These are phyloP conservation scores for Cyberlindnera xylosilytica DNA, from an alignment of 805 yeast species.

Conservation along the genomic window DNA sequence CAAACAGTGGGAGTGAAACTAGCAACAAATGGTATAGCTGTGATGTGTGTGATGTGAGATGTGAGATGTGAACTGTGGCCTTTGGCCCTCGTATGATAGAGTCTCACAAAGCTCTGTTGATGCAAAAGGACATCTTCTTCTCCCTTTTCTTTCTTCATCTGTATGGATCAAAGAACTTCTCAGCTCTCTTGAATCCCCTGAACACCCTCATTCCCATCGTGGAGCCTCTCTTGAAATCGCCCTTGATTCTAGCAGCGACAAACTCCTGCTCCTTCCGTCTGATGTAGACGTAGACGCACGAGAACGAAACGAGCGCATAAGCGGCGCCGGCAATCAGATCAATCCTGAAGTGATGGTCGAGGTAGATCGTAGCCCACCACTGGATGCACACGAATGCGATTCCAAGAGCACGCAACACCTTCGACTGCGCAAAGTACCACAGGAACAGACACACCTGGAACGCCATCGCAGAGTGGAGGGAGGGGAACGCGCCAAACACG, in stretches of 20 bases:
- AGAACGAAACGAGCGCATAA: slow-evolving; percentile 47
- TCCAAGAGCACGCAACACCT: slow-evolving; percentile 30
- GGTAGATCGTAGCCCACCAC: slow-evolving; percentile 75
- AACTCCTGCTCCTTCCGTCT: slow-evolving; percentile 31
- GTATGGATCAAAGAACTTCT: slow-evolving; percentile 54
- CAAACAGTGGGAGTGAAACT: too few relatives aligned
- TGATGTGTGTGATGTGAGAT: too few relatives aligned
- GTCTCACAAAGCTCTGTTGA: too few relatives aligned
- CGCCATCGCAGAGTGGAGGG: slow-evolving; percentile 67
- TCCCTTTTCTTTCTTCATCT: slow-evolving; percentile 9
- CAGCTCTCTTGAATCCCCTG: slow-evolving; percentile 38
- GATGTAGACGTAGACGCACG: slow-evolving; percentile 35
- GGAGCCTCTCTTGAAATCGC: slow-evolving; percentile 38
- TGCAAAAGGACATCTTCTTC: too few relatives aligned
- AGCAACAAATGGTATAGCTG: too few relatives aligned
- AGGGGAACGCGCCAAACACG: slow-evolving; percentile 65
- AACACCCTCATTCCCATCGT: slow-evolving; percentile 70
- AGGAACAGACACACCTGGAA: slow-evolving; percentile 39
- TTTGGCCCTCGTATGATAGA: too few relatives aligned
- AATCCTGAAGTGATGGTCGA: slow-evolving; percentile 70
- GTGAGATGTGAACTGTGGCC: too few relatives aligned
- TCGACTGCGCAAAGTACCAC: slow-evolving; percentile 39
- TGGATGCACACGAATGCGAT: slow-evolving; percentile 48
- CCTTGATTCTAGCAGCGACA: slow-evolving; percentile 34
- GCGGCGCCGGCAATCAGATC: slow-evolving; percentile 55